Evolutionary conservation across 1,284 basidiomycete species (phyloP).

Genomic region (Melampsora larici-populina): DNA sequence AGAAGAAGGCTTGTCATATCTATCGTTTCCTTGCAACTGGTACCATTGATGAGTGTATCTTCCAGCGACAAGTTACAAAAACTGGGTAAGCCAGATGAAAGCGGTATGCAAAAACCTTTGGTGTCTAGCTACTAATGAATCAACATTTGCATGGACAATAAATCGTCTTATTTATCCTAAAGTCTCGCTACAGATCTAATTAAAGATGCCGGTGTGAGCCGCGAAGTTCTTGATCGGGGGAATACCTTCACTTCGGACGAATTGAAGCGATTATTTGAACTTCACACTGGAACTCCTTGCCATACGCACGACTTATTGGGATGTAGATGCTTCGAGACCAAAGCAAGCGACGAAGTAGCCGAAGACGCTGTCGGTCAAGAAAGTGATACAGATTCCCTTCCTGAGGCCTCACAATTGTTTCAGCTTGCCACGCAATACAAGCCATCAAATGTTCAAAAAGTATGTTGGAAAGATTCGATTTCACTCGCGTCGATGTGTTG

Average conservation of each 20-base stretch:
- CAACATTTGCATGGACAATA: conserved; percentile 11
- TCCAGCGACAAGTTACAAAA: conserved; percentile 88
- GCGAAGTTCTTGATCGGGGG: conserved; percentile 15
- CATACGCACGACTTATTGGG: conserved; percentile 71
- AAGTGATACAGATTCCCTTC: conserved; percentile 39
- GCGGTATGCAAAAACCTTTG: not conserved
- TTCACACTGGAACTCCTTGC: conserved; percentile 75
- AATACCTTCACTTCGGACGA: conserved; percentile 50
- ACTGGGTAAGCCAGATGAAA: conserved; percentile 59
- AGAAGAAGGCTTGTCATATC: conserved; percentile 75
- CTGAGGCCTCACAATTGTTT: conserved; percentile 32
- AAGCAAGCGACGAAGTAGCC: conserved; percentile 40
- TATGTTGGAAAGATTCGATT: not conserved
- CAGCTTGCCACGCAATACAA: conserved; percentile 24
- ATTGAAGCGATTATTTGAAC: conserved; percentile 75
- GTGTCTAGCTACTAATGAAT: not conserved
- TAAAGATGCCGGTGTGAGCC: not conserved
- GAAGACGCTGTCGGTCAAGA: conserved; percentile 12
- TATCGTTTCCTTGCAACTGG: conserved; percentile 71
- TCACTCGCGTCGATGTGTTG: not conserved
- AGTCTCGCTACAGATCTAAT: conserved; percentile 41
- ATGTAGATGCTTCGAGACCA: conserved; percentile 50
- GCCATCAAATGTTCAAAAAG: conserved; percentile 2
- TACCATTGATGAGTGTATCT: conserved; percentile 55
- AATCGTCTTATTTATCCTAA: not conserved